These are phyloP conservation scores for Cadophora malorum DNA, from an alignment of 2,329 filamentous ascomycete species.

Conservation along the genomic window DNA sequence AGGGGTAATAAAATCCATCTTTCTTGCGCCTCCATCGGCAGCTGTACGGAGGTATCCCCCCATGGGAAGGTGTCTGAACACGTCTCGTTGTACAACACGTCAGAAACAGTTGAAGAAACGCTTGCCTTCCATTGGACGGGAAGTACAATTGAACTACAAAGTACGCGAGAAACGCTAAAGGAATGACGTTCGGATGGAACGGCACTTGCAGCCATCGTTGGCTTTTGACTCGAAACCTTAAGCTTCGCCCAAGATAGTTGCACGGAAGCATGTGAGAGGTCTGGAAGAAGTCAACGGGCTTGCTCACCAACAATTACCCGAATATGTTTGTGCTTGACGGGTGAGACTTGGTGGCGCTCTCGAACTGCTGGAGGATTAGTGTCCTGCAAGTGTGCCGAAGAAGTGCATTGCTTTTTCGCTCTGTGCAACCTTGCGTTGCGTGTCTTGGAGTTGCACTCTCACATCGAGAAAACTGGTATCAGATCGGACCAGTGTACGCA, in stretches of 20 bases:
- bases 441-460: constrained; percentile 11
- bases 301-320: not conserved
- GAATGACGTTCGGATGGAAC: constrained; percentile 14
- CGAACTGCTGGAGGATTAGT: not conserved
- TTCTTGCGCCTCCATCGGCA: not conserved
- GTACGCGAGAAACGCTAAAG: not conserved
- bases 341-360: not conserved
- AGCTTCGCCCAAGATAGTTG: not conserved
- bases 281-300: not conserved
- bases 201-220: constrained; percentile 8
- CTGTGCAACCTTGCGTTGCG: not conserved
- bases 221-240: not conserved
- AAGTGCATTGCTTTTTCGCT: not conserved
- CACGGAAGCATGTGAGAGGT: not conserved
- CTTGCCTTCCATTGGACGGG: not conserved
- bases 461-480: constrained; percentile 1
- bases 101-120: not conserved
- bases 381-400: not conserved
- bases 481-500: constrained; percentile 1
- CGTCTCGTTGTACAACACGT: not conserved
- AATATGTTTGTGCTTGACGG: not conserved
- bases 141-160: constrained; percentile 8
- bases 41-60: not conserved
- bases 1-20: not conserved
- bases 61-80: not conserved